These are phyloP conservation scores for Stramenopiles sp. DNA, from an alignment of 352 stramenopile species.

Conservation along the genomic window DNA sequence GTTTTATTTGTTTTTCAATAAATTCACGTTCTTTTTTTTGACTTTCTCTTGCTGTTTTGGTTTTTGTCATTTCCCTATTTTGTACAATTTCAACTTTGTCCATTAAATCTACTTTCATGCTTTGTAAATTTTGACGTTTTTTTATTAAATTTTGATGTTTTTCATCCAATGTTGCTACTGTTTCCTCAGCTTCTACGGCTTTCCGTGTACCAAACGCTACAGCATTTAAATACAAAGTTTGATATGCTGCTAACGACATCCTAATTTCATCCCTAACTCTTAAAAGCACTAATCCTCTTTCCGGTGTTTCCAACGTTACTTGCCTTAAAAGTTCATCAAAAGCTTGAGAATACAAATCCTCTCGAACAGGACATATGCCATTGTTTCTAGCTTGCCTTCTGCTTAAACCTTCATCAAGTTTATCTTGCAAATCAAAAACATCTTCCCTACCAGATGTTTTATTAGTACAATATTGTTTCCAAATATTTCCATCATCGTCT, in stretches of 20 bases:
- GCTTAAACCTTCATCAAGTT: not conserved
- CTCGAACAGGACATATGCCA: not conserved
- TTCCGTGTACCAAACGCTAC: not conserved
- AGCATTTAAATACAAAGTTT: slow-evolving; percentile 5
- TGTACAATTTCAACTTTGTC: not conserved
- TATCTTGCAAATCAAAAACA: not conserved
- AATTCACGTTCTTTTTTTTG: not conserved
- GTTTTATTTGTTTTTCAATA: not conserved
- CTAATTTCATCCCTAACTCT: not conserved
- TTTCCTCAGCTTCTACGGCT: not conserved
- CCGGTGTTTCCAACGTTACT: not conserved
- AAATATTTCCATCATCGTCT: not conserved
- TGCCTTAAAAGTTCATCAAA: not conserved
- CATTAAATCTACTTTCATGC: not conserved
- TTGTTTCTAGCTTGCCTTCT: not conserved
- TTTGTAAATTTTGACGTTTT: not conserved
- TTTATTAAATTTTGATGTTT: not conserved
- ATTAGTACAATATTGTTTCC: not conserved
- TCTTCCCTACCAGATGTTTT: not conserved
- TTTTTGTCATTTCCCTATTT: not conserved
- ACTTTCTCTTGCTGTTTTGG: not conserved
- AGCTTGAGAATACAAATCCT: not conserved
- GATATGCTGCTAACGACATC: not conserved
- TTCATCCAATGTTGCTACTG: not conserved
- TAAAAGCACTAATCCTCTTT: not conserved